Evolutionary conservation across 306 rosid genomes (phyloP).

Genomic region (Prunus armeniaca): DNA sequence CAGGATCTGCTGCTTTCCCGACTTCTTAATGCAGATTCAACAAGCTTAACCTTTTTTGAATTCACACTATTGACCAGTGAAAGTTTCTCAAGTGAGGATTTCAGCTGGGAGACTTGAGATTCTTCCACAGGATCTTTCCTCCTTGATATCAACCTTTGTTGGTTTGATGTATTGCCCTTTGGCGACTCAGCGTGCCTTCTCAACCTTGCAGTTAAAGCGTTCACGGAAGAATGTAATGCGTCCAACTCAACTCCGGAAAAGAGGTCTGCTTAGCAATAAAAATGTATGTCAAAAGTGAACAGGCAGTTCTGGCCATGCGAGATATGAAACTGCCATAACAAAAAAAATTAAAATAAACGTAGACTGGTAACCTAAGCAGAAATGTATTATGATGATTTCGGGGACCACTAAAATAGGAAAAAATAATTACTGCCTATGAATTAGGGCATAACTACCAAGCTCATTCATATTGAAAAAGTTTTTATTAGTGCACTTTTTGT

Average conservation of each 20-base stretch:
- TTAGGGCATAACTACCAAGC: not conserved
- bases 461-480: not conserved
- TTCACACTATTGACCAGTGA: slow-evolving; percentile 68
- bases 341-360: not conserved
- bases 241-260: slow-evolving; percentile 71
- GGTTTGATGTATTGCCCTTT: slow-evolving; percentile 41
- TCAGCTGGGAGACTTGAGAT: slow-evolving; percentile 64
- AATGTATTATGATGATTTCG: not conserved
- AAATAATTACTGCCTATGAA: not conserved
- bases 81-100: slow-evolving; percentile 67
- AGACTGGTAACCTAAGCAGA: not conserved
- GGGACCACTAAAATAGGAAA: not conserved
- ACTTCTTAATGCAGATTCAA: slow-evolving; percentile 56
- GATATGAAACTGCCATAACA: not conserved
- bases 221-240: slow-evolving; percentile 70
- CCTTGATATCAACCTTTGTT: slow-evolving; percentile 41
- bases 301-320: slow-evolving; percentile 3
- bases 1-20: slow-evolving; percentile 45
- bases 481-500: not conserved
- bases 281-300: not conserved
- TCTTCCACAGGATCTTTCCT: slow-evolving; percentile 48
- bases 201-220: slow-evolving; percentile 61
- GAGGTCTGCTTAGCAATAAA: slow-evolving; percentile 48
- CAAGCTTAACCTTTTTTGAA: slow-evolving; percentile 64
- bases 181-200: slow-evolving; percentile 52